Conservation (phyloP, 805 yeast genomes). For the Zygosaccharomyces gambellarensis region DNA sequence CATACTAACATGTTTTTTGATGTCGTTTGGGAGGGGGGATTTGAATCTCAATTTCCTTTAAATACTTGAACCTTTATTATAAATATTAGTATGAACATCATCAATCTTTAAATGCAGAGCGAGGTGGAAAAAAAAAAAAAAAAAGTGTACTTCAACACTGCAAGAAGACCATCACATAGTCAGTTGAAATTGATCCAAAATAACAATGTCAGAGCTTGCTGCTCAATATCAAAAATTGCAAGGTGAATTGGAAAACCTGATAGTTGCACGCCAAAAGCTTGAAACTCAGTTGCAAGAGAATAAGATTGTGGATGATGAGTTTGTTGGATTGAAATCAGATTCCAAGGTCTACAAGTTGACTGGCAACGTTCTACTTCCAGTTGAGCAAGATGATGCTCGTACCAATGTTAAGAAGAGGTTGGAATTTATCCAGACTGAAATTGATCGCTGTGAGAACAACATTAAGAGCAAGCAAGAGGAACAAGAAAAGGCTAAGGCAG, state of each 20-base stretch:
- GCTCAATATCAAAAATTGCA: constrained; percentile 41
- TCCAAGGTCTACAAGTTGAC: constrained; percentile 82
- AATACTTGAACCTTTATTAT: not conserved
- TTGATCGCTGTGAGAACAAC: constrained; percentile 67
- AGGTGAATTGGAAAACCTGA: constrained; percentile 45
- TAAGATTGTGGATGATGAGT: constrained; percentile 80
- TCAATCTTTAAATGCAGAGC: not conserved
- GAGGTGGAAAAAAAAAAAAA: not conserved
- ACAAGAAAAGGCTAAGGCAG: constrained; percentile 56
- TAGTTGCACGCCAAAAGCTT: constrained; percentile 73
- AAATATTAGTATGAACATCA: not conserved
- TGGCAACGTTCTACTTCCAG: constrained; percentile 90
- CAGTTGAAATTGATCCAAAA: not conserved
- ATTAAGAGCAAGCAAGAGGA: constrained; percentile 51
- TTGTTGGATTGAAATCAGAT: constrained; percentile 56
- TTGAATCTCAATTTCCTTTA: not conserved
- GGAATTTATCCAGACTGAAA: constrained; percentile 79
- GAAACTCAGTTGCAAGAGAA: constrained; percentile 96
- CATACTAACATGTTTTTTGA: not conserved
- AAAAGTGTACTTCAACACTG: not conserved
- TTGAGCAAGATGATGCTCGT: constrained; percentile 77
- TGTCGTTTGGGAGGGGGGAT: not conserved
- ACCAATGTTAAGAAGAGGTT: constrained; percentile 82
- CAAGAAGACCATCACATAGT: not conserved
- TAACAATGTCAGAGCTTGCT: constrained; percentile 21